Base-by-base conservation (phyloP, 2,329 filamentous ascomycete species). In the Xylogone sp. region DNA sequence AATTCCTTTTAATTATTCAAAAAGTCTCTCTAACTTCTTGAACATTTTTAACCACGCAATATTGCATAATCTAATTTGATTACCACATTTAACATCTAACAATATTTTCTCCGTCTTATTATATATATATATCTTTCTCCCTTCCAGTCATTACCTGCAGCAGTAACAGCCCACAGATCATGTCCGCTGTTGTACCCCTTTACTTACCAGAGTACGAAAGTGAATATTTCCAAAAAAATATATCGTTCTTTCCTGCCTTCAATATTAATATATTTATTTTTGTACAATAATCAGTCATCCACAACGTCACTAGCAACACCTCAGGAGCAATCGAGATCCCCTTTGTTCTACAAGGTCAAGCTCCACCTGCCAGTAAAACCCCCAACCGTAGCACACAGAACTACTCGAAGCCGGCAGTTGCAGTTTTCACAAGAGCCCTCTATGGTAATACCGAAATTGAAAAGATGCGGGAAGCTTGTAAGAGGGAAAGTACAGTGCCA, bases 401-500 rank as follows among this genome's bases (percentile, higher is more conserved):
- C 31, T 56, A 48, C 45, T 27, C 48, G 21, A 43, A 39, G 4
- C 29, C 13, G 8, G 43, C 53, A 19, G 51, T 48, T n/a, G 53
- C 51, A n/a, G 34, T 56, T 13, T 44, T 56, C 9, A 22, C 24
- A 24, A 51, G 49, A 7, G 53, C 48, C 13, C 46, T 45, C 6
- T 59, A 58, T 29, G 52, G 51, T 34, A 54, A 59, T 43, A 24
- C 19, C 12, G 46, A 49, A 22, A 42, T 58, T 8, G 39, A 56
- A 6, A 42, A 50, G 20, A 59, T 59, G 56, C 44, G 42, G 20
- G 45, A 53, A 16, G 52, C 49, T 1, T 55, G 48, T 47, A 45
- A 49, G n/a, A 54, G 56, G n/a, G 39, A 48, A 10, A 54, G 53
- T 50, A 48, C 43, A 21, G 50, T 55, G 2, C 54, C 54, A 22